Percentiles rank a stretch among this genome's conserved stretches.
phyloP scores from a whole-genome alignment of 805 yeast species.

The Cyberlindnera americana region DNA sequence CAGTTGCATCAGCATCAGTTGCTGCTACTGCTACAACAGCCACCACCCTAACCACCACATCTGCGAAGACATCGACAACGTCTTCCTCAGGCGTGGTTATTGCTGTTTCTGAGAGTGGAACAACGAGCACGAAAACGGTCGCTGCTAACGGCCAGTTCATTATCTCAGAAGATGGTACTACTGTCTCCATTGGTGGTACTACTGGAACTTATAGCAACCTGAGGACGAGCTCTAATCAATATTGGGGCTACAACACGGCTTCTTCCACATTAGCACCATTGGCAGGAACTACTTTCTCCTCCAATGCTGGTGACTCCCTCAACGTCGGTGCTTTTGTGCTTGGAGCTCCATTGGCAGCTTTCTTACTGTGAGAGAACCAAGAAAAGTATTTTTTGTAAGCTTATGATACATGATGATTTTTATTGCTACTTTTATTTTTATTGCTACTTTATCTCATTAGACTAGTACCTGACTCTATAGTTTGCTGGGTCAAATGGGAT shows the following conservation, averaged over 20 bases:
- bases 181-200: conserved; percentile 5
- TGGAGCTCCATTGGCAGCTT: conserved; percentile 5
- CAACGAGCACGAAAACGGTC: not conserved
- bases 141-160: conserved; percentile 12
- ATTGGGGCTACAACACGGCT: conserved; percentile 10
- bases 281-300: conserved; percentile 12
- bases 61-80: not conserved
- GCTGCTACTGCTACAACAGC: not conserved
- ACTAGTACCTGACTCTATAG: conserved; percentile 20
- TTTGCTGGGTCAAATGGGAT: conserved; percentile 21
- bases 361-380: conserved; percentile 1
- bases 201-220: conserved; percentile 2
- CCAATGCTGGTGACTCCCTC: conserved; percentile 2
- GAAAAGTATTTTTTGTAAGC: not conserved
- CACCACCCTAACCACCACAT: not conserved
- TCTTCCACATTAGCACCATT: conserved; percentile 12
- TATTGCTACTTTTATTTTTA: not conserved
- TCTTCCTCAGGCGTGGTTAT: not conserved
- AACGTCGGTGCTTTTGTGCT: conserved; percentile 3
- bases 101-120: not conserved
- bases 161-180: conserved; percentile 8
- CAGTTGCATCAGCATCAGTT: not conserved
- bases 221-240: conserved; percentile 9
- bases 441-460: conserved; percentile 5
- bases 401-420: not conserved